Evolutionary conservation across 2,329 filamentous ascomycete species (phyloP).

Genomic region (Diplodia sapinea): DNA sequence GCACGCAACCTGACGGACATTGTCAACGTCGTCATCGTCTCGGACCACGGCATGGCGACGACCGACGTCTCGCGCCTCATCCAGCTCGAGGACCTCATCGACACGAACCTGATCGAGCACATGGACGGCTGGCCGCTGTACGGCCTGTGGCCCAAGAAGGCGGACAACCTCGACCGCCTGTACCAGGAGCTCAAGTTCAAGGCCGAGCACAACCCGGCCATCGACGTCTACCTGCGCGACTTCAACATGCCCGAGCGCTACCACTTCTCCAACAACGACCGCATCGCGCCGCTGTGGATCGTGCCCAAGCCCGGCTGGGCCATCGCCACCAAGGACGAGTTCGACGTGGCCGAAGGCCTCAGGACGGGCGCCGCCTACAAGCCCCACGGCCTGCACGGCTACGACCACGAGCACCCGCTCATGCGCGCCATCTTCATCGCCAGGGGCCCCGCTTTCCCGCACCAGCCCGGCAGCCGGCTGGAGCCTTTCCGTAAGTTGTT

Average conservation of each 20-base stretch:
- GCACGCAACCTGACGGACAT: slow-evolving; percentile 83
- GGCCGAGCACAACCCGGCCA: slow-evolving; percentile 66
- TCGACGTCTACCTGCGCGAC: slow-evolving; percentile 87
- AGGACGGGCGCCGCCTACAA: slow-evolving; percentile 67
- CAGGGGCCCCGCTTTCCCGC: slow-evolving; percentile 88
- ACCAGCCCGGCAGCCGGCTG: slow-evolving; percentile 78
- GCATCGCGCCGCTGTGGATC: slow-evolving; percentile 95
- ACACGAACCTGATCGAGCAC: slow-evolving; percentile 77
- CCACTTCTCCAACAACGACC: slow-evolving; percentile 84
- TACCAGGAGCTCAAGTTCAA: slow-evolving; percentile 65
- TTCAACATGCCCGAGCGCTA: slow-evolving; percentile 90
- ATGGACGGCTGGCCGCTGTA: slow-evolving; percentile 94
- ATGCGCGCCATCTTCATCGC: slow-evolving; percentile 98
- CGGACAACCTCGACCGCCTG: slow-evolving; percentile 68
- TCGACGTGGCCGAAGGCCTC: slow-evolving; percentile 70
- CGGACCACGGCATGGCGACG: slow-evolving; percentile 97
- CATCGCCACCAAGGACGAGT: slow-evolving; percentile 80
- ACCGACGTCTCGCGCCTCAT: slow-evolving; percentile 80
- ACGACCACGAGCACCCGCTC: slow-evolving; percentile 90
- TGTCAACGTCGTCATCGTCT: slow-evolving; percentile 94
- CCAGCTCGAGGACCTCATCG: slow-evolving; percentile 88
- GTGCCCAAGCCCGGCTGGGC: slow-evolving; percentile 93
- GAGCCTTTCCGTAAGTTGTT: slow-evolving; percentile 77
- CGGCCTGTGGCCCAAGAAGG: slow-evolving; percentile 80
- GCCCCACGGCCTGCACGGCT: slow-evolving; percentile 87